Conservation (phyloP, 129 eudicot species). For the Arctium lappa region DNA sequence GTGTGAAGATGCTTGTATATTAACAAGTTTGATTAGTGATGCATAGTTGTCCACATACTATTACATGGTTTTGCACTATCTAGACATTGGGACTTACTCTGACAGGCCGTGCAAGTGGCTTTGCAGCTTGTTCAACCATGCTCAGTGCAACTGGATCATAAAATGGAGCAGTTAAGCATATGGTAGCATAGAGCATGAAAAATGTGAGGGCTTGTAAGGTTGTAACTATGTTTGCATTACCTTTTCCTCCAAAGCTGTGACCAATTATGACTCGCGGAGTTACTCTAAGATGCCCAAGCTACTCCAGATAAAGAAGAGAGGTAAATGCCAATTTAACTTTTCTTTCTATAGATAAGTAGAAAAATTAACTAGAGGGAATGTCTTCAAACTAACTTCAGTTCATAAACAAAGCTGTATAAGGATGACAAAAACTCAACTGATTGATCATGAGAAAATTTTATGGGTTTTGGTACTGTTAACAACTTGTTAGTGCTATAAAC, state of each 20-base stretch:
- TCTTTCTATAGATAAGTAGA: not conserved
- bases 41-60: not conserved
- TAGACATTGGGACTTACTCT: conserved; percentile 49
- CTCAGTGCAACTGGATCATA: conserved; percentile 80
- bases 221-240: conserved; percentile 28
- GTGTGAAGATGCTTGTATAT: not conserved
- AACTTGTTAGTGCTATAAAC: not conserved
- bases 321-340: conserved; percentile 3
- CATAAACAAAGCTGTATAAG: not conserved
- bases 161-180: conserved; percentile 6
- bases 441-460: not conserved
- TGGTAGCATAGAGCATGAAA: not conserved
- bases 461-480: not conserved
- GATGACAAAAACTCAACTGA: not conserved
- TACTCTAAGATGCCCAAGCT: conserved; percentile 80
- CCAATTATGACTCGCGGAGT: conserved; percentile 93
- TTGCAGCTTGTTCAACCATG: conserved; percentile 98
- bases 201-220: conserved; percentile 8
- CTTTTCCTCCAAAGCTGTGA: conserved; percentile 99
- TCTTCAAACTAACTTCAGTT: not conserved
- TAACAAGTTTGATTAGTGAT: not conserved
- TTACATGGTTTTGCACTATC: conserved; percentile 3
- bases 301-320: conserved; percentile 26
- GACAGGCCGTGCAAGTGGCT: conserved; percentile 94
- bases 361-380: not conserved